Evolutionary conservation across 2,329 filamentous ascomycete genomes (phyloP).

Genomic region (Fusarium solani-melongenae): DNA sequence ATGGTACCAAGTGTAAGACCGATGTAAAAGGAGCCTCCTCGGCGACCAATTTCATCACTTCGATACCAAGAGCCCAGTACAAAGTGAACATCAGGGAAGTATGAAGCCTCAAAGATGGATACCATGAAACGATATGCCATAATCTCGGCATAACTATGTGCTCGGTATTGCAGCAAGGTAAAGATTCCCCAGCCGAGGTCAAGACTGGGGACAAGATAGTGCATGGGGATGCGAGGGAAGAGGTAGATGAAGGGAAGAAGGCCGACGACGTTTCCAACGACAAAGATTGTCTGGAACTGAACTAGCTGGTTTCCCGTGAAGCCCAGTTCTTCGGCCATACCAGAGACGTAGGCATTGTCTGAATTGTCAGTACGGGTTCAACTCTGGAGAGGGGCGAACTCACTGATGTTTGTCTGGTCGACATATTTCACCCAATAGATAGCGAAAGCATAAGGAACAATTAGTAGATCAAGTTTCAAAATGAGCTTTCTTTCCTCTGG

Average conservation of each 20-base stretch:
- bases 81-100: conserved; percentile 32
- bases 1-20: conserved; percentile 30
- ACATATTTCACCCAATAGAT: conserved; percentile 36
- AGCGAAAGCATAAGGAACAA: conserved; percentile 59
- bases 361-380: not conserved
- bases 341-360: conserved; percentile 34
- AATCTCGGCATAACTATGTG: conserved; percentile 22
- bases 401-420: conserved; percentile 36
- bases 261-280: conserved; percentile 32
- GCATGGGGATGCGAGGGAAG: conserved; percentile 30
- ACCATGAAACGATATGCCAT: conserved; percentile 32
- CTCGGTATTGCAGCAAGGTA: conserved; percentile 25
- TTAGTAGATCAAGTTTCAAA: conserved; percentile 65
- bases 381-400: rapidly evolving
- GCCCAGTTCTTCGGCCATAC: conserved; percentile 30
- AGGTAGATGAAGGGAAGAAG: conserved; percentile 32
- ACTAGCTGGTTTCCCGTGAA: conserved; percentile 31
- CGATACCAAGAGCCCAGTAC: conserved; percentile 33
- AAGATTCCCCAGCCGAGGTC: conserved; percentile 29
- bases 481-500: conserved; percentile 53
- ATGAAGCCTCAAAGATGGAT: conserved; percentile 30
- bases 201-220: conserved; percentile 24
- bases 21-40: conserved; percentile 29
- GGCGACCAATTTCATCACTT: conserved; percentile 29
- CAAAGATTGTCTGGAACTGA: conserved; percentile 34